Evolutionary conservation across 2,329 filamentous ascomycete genomes (phyloP), one percentile per base, ranked within the genome.

Genomic region (Microdochium trichocladiopsis): DNA sequence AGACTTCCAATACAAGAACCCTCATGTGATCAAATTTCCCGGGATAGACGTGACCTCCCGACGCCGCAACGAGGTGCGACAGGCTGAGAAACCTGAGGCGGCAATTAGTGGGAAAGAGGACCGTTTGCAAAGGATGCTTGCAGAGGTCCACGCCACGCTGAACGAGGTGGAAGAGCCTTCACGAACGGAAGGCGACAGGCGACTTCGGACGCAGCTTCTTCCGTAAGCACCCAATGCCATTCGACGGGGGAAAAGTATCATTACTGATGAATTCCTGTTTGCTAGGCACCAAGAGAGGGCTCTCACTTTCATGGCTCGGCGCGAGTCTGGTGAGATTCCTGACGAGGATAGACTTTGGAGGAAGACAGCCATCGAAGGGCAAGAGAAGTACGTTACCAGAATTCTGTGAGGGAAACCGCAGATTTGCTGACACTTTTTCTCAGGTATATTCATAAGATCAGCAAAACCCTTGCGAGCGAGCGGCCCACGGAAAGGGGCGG

Each of bases 391-490:
- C 8, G 16, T 55, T 43, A 6, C 49, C 24, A 12, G 3, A 47
- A 28, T 53, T 51, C 31, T 48, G 50, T 12, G 51, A 8, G 16
- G 12, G 16, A 22, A 9, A 45, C 41, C 18, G 41, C 18, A 8
- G 12, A 37, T n/a, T 49, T 18, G 41, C 53, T 24, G 33, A 25
- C 11, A 12, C 22, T 31, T 5, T 21, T 10, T 48, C 16, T 1
- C 49, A 69, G 65, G 50, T 74, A 67, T 50, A 62, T 63, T 0
- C 72, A 75, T 53, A 57, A 55, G 16, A 69, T 77, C 52, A 76
- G 72, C 3, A 69, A 66, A 14, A 60, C 57, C 1, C 64, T 73
- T 66, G 36, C 53, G 1, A 18, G 25, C 1, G 51, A 55, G 1
- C 54, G 4, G 1, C 67, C 65, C 0, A 61, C 68, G 2, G 68